Evolutionary conservation across 306 rosid species (phyloP).

Genomic region (Urtica urens): DNA sequence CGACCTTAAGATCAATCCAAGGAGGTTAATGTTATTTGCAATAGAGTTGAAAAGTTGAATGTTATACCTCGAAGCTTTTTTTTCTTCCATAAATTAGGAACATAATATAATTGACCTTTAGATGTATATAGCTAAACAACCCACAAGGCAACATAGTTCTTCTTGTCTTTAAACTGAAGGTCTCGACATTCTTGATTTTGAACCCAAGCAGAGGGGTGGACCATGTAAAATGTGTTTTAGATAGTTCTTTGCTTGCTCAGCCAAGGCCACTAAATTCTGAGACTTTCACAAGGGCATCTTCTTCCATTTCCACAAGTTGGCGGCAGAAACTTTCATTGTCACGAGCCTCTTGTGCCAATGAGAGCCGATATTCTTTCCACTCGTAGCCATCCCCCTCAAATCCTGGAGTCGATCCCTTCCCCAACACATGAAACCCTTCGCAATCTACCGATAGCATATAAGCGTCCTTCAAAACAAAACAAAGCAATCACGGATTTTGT

Average conservation of each 20-base stretch:
- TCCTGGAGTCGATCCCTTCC: constrained; percentile 36
- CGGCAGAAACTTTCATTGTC: constrained; percentile 53
- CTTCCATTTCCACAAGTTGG: constrained; percentile 77
- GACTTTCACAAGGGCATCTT: constrained; percentile 50
- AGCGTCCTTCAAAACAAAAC: constrained; percentile 47
- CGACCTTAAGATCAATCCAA: too few relatives aligned
- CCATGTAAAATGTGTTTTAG: too few relatives aligned
- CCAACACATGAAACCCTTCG: constrained; percentile 70
- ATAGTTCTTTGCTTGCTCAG: too few relatives aligned
- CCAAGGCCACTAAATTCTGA: constrained; percentile 57
- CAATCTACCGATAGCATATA: constrained; percentile 49
- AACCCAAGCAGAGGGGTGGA: not conserved
- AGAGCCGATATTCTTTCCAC: constrained; percentile 68
- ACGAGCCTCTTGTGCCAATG: constrained; percentile 47
- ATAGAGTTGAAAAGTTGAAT: not conserved
- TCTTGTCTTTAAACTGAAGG: too few relatives aligned
- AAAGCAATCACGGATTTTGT: not conserved
- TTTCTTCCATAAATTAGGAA: too few relatives aligned
- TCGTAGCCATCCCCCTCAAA: constrained; percentile 40
- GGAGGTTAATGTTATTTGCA: too few relatives aligned
- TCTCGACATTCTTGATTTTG: not conserved
- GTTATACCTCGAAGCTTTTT: too few relatives aligned
- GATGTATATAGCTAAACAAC: too few relatives aligned
- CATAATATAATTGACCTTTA: too few relatives aligned
- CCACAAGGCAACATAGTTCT: too few relatives aligned